phyloP scores from a whole-genome alignment of 2,329 filamentous ascomycete species.

The Fusarium sp. region DNA sequence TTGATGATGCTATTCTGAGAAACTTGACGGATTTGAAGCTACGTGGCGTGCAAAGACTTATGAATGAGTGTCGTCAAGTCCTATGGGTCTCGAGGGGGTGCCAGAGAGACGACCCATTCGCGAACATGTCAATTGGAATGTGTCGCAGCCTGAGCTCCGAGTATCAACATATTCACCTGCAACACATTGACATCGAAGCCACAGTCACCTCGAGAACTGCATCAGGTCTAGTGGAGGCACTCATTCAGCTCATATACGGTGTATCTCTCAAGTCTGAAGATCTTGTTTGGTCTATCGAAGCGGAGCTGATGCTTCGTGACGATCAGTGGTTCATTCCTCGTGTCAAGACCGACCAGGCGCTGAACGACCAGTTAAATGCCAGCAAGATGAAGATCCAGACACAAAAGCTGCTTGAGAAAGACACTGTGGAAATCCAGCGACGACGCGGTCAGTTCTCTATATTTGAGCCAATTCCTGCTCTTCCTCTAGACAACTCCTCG shows the following conservation, averaged over 20 bases:
- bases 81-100: conserved; percentile 15
- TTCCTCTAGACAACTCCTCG: background rate
- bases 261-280: background rate
- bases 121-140: conserved; percentile 18
- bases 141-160: conserved; percentile 13
- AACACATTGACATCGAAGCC: conserved; percentile 13
- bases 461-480: background rate
- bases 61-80: background rate
- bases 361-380: conserved; percentile 1
- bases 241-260: background rate
- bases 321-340: conserved; percentile 1
- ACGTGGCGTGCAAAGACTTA: conserved; percentile 4
- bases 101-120: conserved; percentile 1
- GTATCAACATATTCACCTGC: conserved; percentile 13
- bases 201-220: background rate
- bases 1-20: conserved; percentile 15
- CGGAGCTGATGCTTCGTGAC: background rate
- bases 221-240: background rate
- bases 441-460: background rate
- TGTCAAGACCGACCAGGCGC: background rate
- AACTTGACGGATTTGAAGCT: background rate
- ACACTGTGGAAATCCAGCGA: background rate
- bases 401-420: background rate
- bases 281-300: background rate
- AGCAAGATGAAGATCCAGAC: background rate